Evolutionary conservation across 371 early-diverging fungal species (phyloP), one percentile per base, ranked within the genome.

Genomic region (Smittium mucronatum): DNA sequence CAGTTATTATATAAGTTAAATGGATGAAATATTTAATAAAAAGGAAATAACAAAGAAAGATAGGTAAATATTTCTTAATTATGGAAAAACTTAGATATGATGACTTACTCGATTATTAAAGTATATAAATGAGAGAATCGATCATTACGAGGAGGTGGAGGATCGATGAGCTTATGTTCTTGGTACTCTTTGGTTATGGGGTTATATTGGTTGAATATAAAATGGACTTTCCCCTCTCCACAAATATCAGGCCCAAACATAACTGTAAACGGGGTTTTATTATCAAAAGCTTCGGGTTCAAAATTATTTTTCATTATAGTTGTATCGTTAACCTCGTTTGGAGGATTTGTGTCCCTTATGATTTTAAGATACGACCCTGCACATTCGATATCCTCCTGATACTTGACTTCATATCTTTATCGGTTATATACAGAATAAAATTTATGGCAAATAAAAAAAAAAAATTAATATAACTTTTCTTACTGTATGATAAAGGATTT

Each of bases 281-380:
- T 94, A 71, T 85, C 84, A 80, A 95, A 94, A 64, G 84, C 81
- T 60, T 75, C 82, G 68, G 90, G 82, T 5, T 65, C 34, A 21
- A 47, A 47, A 59, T 8, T 28, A 15, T n/a, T 59, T 28, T 67
- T 47, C 36, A 35, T 35, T 16, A 57, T 30, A 58, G 85, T 86
- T 68, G 36, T 11, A 16, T 67, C 36, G 60, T 36, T 64, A 33
- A 64, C 33, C 28, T 47, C n/a, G 2, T 70, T 29, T 11, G 59
- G 61, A 36, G 28, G 25, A 25, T 58, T 61, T 1, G 26, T n/a
- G 17, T 69, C 64, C 0, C 73, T 82, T 69, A 86, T 77, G 67
- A 98, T 86, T 86, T 98, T 98, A 70, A 94, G 70, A 82, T 98
- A 98, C 66, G 96, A 94, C 68, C 98, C 98, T 73, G 96, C 97